Conservation (phyloP, 257 asterid species). For the Petrea volubilis region DNA sequence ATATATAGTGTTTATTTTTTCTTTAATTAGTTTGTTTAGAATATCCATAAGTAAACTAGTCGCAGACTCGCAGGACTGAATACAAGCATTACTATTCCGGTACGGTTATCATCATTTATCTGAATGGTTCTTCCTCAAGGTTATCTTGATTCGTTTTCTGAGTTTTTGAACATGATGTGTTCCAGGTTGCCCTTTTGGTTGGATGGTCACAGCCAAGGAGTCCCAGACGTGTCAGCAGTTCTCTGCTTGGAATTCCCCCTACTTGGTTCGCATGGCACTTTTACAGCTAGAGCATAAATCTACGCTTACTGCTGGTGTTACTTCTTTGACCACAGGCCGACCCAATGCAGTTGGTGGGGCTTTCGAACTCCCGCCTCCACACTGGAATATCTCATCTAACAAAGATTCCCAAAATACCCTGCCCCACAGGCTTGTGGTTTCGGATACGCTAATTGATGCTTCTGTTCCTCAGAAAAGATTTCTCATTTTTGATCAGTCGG, state of each 20-base stretch:
- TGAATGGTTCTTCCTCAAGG: constrained; percentile 5
- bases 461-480: constrained; percentile 46
- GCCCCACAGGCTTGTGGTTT: constrained; percentile 29
- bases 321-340: constrained; percentile 29
- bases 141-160: constrained; percentile 25
- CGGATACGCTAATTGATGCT: constrained; percentile 31
- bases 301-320: constrained; percentile 32
- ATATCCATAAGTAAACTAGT: constrained; percentile 28
- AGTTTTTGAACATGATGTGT: constrained; percentile 18
- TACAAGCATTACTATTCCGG: constrained; percentile 45
- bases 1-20: constrained; percentile 33
- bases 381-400: constrained; percentile 27
- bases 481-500: constrained; percentile 73
- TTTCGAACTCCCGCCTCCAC: constrained; percentile 19
- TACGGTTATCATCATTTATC: constrained; percentile 33
- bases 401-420: constrained; percentile 28
- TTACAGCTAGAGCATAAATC: constrained; percentile 36
- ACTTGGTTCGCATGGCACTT: constrained; percentile 41
- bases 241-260: constrained; percentile 44
- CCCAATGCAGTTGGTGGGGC: constrained; percentile 33
- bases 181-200: constrained; percentile 47
- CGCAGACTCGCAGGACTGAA: constrained; percentile 35
- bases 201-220: constrained; percentile 56
- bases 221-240: constrained; percentile 45
- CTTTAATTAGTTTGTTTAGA: constrained; percentile 36